These are phyloP conservation scores for Cordyceps cicadae DNA, from an alignment of 2,329 filamentous ascomycete species.

Conservation along the genomic window DNA sequence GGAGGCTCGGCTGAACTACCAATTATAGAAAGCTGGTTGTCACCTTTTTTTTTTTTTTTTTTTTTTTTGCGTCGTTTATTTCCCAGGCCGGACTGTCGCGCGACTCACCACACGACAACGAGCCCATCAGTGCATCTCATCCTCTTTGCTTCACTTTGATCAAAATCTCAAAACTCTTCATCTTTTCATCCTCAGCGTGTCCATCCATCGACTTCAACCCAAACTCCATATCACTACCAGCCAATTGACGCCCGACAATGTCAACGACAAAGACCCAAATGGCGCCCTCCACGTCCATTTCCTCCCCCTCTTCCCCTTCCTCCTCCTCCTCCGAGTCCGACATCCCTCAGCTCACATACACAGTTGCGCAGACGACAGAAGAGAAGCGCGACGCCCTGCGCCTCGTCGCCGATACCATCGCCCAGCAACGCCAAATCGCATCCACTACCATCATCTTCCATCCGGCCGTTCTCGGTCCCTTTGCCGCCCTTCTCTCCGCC, in stretches of 20 bases:
- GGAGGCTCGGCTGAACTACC: background rate
- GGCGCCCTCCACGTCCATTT: background rate
- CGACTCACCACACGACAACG: background rate
- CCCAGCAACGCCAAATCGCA: constrained; percentile 68
- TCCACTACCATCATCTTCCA: constrained; percentile 57
- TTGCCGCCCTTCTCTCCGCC: constrained; percentile 31
- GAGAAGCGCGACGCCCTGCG: constrained; percentile 61
- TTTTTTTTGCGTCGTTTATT: background rate
- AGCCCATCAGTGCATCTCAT: background rate
- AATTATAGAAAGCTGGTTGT: background rate
- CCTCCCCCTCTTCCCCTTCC: background rate
- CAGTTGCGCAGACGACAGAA: constrained; percentile 38
- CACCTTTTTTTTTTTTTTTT: background rate
- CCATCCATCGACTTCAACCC: background rate
- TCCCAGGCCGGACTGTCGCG: background rate
- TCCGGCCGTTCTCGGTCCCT: constrained; percentile 40
- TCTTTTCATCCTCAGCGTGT: background rate
- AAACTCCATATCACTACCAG: background rate
- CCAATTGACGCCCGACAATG: background rate
- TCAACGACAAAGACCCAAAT: constrained; percentile 1
- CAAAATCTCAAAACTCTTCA: background rate
- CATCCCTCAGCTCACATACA: constrained; percentile 54
- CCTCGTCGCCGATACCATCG: constrained; percentile 71
- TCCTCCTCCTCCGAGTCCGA: constrained; percentile 2
- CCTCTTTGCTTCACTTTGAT: background rate